Base-by-base conservation (phyloP, 2,329 filamentous ascomycete genomes). In the Claviceps capensis region DNA sequence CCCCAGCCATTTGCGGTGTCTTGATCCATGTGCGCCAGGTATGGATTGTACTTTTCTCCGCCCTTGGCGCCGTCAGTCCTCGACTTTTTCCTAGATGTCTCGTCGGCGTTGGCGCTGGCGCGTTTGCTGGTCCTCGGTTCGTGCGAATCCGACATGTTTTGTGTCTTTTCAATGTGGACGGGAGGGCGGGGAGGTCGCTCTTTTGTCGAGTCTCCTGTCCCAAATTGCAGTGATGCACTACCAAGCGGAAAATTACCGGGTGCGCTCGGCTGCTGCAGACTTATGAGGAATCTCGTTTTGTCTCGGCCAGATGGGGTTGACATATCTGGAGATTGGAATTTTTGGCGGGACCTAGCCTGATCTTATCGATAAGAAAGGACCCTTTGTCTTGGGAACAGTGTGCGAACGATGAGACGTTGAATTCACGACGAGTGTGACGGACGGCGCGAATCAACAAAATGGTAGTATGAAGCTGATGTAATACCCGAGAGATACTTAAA, bases 21-120 rank as follows among this genome's bases (percentile, higher is more conserved):
- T 56, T 83, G 76, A 69, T 91, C 82, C 81, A 86, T 85, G 69
- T 98, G 93, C 52, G 89, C 87, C 56, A 98, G 81, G 72, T 98
- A 97, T 1, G 87, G 88, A 66, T 97, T 97, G 65, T 78, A 65
- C 56, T 67, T 68, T 17, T 63, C 59, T 51, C 61, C 64, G 34
- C 58, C 56, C 40, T 63, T 62, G 37, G 63, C 63, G 40, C 30
- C 30, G 30, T 63, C 63, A 60, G 67, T 73, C 56, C 67, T 69
- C 43, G 65, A 62, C 65, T 74, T 77, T 59, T 74, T 73, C 55
- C 68, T 65, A 36, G 60, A 67, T 47, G 61, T 51, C 23, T 69
- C 69, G 49, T 73, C 71, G 47, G 62, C 60, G 54, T 75, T 72
- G 49, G 69, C 65, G 58, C 68, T 74, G 49, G 64, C 63, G 57